Evolutionary conservation across 2,329 filamentous ascomycete genomes (phyloP).

Genomic region (Botrytis deweyae): DNA sequence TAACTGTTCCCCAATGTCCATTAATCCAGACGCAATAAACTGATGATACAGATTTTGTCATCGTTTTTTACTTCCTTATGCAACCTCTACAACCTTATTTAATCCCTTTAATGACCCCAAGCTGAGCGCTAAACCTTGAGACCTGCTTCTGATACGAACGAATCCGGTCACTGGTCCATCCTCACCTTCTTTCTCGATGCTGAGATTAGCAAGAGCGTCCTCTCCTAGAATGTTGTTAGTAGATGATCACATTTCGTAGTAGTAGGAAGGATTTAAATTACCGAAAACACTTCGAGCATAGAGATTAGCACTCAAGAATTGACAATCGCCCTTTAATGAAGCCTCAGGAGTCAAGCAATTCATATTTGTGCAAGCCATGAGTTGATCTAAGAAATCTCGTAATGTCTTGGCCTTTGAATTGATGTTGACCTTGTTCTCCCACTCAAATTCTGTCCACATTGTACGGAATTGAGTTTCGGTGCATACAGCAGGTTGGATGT

Average conservation of each 20-base stretch:
- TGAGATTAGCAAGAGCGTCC: conserved; percentile 95
- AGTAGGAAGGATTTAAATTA: conserved; percentile 54
- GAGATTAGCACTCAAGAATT: conserved; percentile 94
- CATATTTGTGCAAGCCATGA: conserved; percentile 99
- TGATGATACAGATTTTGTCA: conserved; percentile 17
- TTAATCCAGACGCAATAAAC: conserved; percentile 15
- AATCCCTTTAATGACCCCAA: conserved; percentile 92
- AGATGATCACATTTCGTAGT: not conserved
- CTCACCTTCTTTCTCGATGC: conserved; percentile 95
- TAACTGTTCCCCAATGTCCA: conserved; percentile 22
- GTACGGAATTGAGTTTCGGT: conserved; percentile 97
- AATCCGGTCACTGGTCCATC: conserved; percentile 95
- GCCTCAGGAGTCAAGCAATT: conserved; percentile 95
- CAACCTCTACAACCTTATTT: conserved; percentile 65
- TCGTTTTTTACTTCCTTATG: conserved; percentile 29
- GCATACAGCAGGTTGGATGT: conserved; percentile 95
- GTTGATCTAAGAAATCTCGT: conserved; percentile 85
- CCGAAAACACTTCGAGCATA: conserved; percentile 97
- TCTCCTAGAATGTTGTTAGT: conserved; percentile 63
- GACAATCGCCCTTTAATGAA: conserved; percentile 93
- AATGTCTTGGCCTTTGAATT: conserved; percentile 94
- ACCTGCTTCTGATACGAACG: conserved; percentile 94
- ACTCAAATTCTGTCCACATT: conserved; percentile 99
- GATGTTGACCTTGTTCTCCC: conserved; percentile 99
- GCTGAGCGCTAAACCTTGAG: conserved; percentile 90